Evolutionary conservation across 306 rosid species (phyloP), one percentile per base, ranked within the genome.

Genomic region (Castanospermum australe): DNA sequence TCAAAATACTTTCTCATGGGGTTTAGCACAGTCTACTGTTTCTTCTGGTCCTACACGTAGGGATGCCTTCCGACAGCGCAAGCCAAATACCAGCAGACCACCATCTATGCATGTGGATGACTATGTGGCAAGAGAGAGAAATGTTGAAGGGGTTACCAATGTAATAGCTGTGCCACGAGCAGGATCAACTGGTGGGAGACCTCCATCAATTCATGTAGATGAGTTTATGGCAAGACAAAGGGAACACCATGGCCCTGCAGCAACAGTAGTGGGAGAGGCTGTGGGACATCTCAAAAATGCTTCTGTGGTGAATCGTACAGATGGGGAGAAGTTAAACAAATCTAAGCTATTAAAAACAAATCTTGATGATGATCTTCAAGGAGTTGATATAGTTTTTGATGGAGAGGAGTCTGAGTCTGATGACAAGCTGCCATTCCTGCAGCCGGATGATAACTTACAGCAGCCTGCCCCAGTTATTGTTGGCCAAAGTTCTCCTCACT

Each of bases 21-120:
- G 93, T 25, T 1, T 80, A 42, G 85, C 90, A 13, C 85, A 84
- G 22, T 81, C 97, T 67, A 42, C 89, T 78, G 84, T 87, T 69
- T 77, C 98, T 61, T 86, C 98, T 42, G 98, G 91, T 81, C 93
- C 99, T 63, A 83, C 97, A 22, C 99, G 99, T 21, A 85, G 99
- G 87, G 99, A 95, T 87, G 80, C 91, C 54, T 95, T 95, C 78
- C 88, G 99, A 89, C 97, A 90, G 89, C 97, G 98, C 78, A 95
- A 95, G 88, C 99, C 99, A 57, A 95, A 95, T 88, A 95, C 98
- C 74, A 95, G 99, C 88, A 79, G 99, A 85, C 99, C 99, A 1
- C 99, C 99, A 56, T 95, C 99, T 83, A 95, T 93, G 98, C 99
- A 95, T 64, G 99, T 95, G 79, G 99, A 95, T 86, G 98, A 95